Evolutionary conservation across 768 basidiomycete genomes (phyloP), one percentile per base, ranked within the genome.

Genomic region (Leucocoprinus leucothites): DNA sequence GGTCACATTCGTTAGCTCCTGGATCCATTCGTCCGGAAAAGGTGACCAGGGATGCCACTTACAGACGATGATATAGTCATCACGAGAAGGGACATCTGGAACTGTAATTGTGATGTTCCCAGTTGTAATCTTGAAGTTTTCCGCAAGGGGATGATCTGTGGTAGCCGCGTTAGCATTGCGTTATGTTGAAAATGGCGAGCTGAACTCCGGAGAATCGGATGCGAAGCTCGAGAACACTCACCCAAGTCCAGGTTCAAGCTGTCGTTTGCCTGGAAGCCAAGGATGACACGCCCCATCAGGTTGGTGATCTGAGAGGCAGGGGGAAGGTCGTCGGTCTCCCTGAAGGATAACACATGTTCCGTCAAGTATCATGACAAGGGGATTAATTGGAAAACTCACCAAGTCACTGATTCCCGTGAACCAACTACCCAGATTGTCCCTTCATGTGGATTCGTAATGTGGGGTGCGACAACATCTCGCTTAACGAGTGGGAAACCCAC

Each of bases 61-160:
- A 88, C 87, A 63, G 57, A 80, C 84, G 63, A 90, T 68, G 52
- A 84, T 76, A 60, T 87, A 90, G 66, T 82, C 71, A 38, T 69
- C 57, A 31, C 76, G 63, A 8, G 71, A 62, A 3, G 64, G 41
- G 3, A 84, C 77, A 6, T 67, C 18, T 0, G 87, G 87, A 19
- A 89, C 82, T 0, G 66, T 74, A 53, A 89, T 61, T 13, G 72
- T 28, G 8, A 80, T 79, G 16, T 66, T 60, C 19, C 86, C 87
- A 16, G 69, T 67, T 14, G 66, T 70, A 46, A 90, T 71, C 31
- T 76, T 73, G 67, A 90, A 81, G 22, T 72, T 68, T 18, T 74
- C 42, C 1, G 84, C 86, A 54, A 91, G 74, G 13, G 86, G 86
- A 31, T 76, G 43, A 0, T 73, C 87, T 89, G 60, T 61, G 22